Evolutionary conservation across 768 basidiomycete genomes (phyloP).

Genomic region (Trametes cinnabarina): DNA sequence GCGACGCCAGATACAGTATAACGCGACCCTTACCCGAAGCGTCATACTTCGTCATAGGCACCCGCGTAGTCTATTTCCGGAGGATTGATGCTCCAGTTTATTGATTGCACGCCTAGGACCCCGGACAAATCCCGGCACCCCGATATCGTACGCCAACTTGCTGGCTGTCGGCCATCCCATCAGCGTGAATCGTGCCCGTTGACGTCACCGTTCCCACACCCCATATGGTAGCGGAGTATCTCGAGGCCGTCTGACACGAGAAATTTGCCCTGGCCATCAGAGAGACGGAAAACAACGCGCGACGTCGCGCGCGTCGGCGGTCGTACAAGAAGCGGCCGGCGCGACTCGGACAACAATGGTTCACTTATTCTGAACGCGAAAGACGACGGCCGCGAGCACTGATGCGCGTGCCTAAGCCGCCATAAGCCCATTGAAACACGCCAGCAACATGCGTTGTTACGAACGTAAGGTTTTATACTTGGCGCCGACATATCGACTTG

Average conservation of each 20-base stretch:
- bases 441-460: background rate
- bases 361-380: no score
- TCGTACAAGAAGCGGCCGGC: background rate
- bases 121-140: conserved; percentile 8
- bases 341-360: no score
- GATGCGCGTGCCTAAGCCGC: conserved; percentile 9
- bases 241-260: background rate
- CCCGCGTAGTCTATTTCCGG: conserved; percentile 3
- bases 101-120: conserved; percentile 7
- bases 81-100: conserved; percentile 9
- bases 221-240: conserved; percentile 11
- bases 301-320: background rate
- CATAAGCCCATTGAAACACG: background rate
- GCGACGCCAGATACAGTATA: background rate
- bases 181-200: background rate
- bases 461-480: no score
- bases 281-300: background rate
- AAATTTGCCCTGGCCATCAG: conserved; percentile 6
- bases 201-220: conserved; percentile 9
- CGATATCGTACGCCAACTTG: background rate
- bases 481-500: conserved; percentile 6
- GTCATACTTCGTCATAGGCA: conserved; percentile 11
- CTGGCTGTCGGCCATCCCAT: background rate
- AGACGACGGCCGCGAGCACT: background rate
- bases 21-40: conserved; percentile 1